Evolutionary conservation across 768 basidiomycete species (phyloP), one percentile per base, ranked within the genome.

Genomic region (Harrya chromipes): DNA sequence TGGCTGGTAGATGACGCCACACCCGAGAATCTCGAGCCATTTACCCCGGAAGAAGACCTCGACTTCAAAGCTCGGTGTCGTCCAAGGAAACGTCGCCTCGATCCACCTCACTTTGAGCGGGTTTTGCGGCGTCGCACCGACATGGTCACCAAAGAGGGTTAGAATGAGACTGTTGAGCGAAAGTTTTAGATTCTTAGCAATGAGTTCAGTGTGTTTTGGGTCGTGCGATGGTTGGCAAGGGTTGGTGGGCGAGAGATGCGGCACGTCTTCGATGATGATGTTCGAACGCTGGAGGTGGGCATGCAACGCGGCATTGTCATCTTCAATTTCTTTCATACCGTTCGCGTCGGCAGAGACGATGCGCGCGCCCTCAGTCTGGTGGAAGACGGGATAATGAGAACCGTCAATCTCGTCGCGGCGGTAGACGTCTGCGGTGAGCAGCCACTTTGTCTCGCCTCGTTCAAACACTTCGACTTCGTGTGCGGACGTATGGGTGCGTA

Each of bases 81-180:
- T 99, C 77, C 95, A 99, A 2, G 97, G 97, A 71, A 99, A 98
- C 62, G 89, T 91, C 2, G 95, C 92, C 64, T 97, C 93, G 55
- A 98, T 97, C 97, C 97, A 99, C 19, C 97, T 77, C 23, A 99
- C 87, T 55, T 81, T 76, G 53, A 99, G 73, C 21, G 97, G 94
- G 43, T 88, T 80, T 33, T 78, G 73, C 16, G 72, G 73, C 20
- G 69, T 74, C 23, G 73, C 72, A 11, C 73, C 79, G 16, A 73
- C 74, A 11, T 67, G 74, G 9, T 74, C 77, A 4, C 89, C 88
- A 66, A 98, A 97, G 23, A 99, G 72, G 46, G 78, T 75, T 46
- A 94, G 74, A 56, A 99, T 80, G 43, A 99, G 74, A 37, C 83
- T 80, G 63, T 97, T 98, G 61, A 99, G 73, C 19, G 87, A 87